A percentile compares a stretch with the other conserved stretches of the same genome.
These are phyloP conservation scores for Calonectria pteridis DNA, from an alignment of 2,329 filamentous ascomycete genomes.

Conservation along the genomic window DNA sequence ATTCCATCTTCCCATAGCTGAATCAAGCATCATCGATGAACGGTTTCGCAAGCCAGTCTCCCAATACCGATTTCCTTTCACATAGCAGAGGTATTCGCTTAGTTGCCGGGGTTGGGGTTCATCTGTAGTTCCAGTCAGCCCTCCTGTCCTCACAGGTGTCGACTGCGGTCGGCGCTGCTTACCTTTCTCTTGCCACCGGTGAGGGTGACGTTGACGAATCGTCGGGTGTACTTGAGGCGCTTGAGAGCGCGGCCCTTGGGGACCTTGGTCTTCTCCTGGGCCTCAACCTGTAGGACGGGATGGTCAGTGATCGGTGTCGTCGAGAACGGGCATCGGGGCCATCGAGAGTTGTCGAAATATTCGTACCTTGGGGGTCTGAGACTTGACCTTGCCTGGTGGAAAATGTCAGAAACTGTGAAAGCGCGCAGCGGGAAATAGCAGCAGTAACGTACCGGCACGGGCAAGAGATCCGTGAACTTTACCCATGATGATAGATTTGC, in stretches of 20 bases:
- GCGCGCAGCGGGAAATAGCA: conserved; percentile 22
- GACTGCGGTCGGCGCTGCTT: conserved; percentile 46
- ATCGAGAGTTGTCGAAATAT: conserved; percentile 39
- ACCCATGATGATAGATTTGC: conserved; percentile 76
- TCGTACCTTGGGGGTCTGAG: conserved; percentile 90
- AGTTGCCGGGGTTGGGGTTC: conserved; percentile 87
- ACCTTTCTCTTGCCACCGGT: conserved; percentile 99
- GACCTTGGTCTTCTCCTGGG: conserved; percentile 95
- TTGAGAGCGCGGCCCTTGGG: conserved; percentile 98
- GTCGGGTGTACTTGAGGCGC: conserved; percentile 95
- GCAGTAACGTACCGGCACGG: conserved; percentile 72
- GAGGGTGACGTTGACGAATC: conserved; percentile 98
- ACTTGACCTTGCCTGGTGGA: conserved; percentile 95
- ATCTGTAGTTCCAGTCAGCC: conserved; percentile 67
- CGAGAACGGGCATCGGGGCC: conserved; percentile 32
- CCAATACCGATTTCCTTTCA: conserved; percentile 44
- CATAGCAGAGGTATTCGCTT: conserved; percentile 51
- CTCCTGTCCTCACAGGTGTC: neutral
- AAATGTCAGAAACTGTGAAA: conserved; percentile 57
- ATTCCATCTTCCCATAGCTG: conserved; percentile 52
- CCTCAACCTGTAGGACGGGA: conserved; percentile 74
- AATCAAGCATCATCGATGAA: conserved; percentile 49
- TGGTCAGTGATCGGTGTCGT: conserved; percentile 49
- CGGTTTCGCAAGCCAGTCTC: conserved; percentile 48
- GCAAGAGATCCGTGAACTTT: conserved; percentile 95